Base-by-base conservation (phyloP, 345 rosid genomes). In the Eucalyptus guilfoylei region DNA sequence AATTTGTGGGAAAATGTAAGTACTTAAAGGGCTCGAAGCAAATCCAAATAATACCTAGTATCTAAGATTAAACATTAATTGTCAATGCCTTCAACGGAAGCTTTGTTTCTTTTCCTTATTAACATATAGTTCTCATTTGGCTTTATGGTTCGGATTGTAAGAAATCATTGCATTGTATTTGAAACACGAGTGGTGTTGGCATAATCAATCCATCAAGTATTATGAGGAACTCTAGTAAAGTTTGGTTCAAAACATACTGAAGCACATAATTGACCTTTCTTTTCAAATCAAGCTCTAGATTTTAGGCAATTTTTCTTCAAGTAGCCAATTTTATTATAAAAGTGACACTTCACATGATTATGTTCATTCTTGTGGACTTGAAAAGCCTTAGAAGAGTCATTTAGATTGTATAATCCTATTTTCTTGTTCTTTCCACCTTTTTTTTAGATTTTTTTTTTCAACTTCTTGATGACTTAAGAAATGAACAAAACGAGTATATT, bases 131-230 rank as follows among this genome's bases (percentile, higher is more conserved):
- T 87, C 15, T 90, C 67, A 87, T 87, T 87, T 90, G 49, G 87
- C 7, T 85, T 88, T 90, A 62, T 86, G 86, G 23, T 89, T 83
- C 34, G 87, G 89, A 49, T 91, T 14, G 76, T 90, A 91, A 85
- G 90, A 85, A 88, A 91, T 90, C 88, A 87, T 49, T 72, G 23
- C 88, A 90, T 91, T 17, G 6, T 60, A 64, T 87, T 87, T 37
- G 62, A 89, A 80, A 91, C 86, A 87, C 69, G 67, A 89, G 47
- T 49, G 11, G 76, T 89, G 28, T 34, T 28, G 49, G 50, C 30
- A 87, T 52, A 52, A 19, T 52, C 24, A 52, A 52, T 19, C 5
- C 11, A 52, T 52, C 2, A 52, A 52, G 24, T 52, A 19, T 52
- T 52, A 52, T 52, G 58, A 52, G 1, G 24, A 52, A 52, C 24